phyloP scores from a whole-genome alignment of 1,284 basidiomycete species.

The Ustilago nuda region DNA sequence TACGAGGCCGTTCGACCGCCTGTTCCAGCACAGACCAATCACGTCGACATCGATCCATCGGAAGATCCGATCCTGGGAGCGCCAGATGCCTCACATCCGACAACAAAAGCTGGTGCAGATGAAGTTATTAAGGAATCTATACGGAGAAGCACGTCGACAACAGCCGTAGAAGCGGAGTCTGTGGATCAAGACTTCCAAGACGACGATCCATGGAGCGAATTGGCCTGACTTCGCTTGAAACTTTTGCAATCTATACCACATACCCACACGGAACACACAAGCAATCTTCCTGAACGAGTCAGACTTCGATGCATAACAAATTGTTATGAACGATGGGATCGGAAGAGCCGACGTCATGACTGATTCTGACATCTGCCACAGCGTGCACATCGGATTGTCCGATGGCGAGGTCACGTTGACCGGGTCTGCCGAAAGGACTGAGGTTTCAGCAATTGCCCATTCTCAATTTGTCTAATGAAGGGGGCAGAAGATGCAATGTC shows the following conservation, averaged over 20 bases:
- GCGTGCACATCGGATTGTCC: neutral
- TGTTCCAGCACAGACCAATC: neutral
- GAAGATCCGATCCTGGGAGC: neutral
- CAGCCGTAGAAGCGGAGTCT: neutral
- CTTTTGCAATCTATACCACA: neutral
- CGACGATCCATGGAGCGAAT: slow-evolving; percentile 46
- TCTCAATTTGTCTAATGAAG: neutral
- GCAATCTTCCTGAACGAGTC: neutral
- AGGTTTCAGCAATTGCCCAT: too few species aligned
- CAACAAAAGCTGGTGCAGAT: neutral
- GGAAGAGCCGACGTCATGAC: neutral
- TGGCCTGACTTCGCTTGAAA: neutral
- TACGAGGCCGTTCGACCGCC: neutral
- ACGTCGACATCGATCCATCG: neutral
- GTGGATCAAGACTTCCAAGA: slow-evolving; percentile 23
- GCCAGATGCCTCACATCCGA: neutral
- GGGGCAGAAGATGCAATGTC: neutral
- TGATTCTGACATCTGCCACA: neutral
- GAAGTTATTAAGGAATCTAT: neutral
- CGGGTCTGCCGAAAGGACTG: neutral
- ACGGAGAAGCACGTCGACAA: neutral
- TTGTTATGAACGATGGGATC: neutral
- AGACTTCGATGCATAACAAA: neutral
- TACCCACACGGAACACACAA: neutral
- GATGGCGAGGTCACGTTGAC: neutral